A percentile compares a stretch with the other conserved stretches of the same genome.
phyloP scores from a whole-genome alignment of 441 rosid species.

The Euphorbia celastroides region DNA sequence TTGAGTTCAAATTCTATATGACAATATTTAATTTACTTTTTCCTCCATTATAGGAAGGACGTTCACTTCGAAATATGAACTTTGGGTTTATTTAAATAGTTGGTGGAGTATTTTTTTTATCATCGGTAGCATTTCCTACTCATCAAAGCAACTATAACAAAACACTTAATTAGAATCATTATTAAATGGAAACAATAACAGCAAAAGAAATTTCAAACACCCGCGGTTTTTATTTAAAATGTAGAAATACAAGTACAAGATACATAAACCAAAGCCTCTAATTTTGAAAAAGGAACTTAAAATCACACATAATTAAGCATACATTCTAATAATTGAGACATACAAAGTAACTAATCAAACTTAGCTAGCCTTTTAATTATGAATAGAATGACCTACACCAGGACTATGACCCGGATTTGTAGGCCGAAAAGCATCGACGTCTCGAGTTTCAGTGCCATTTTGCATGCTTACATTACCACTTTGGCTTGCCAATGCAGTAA shows the following conservation, averaged over 20 bases:
- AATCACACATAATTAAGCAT: not conserved
- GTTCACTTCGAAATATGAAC: no score
- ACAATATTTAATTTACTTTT: no score
- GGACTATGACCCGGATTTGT: slow-evolving; percentile 54
- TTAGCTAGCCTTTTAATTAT: slow-evolving; percentile 9
- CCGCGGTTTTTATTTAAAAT: not conserved
- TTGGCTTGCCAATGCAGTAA: slow-evolving; percentile 5
- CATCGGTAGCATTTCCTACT: no score
- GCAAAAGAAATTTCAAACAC: no score
- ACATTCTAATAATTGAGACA: not conserved
- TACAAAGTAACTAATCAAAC: not conserved
- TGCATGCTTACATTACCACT: slow-evolving; percentile 2
- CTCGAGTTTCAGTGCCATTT: not conserved
- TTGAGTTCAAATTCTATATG: not conserved
- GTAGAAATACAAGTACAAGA: not conserved
- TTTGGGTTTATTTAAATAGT: no score
- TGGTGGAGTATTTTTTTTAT: no score
- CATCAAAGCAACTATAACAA: no score
- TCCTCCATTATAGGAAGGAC: no score
- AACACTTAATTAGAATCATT: no score
- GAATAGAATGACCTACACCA: slow-evolving; percentile 32
- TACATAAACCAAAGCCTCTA: not conserved
- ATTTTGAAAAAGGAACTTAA: not conserved
- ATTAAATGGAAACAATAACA: no score
- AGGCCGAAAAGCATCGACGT: slow-evolving; percentile 48